Conservation (phyloP, 257 asterid species). For the Scutellaria galericulata region DNA sequence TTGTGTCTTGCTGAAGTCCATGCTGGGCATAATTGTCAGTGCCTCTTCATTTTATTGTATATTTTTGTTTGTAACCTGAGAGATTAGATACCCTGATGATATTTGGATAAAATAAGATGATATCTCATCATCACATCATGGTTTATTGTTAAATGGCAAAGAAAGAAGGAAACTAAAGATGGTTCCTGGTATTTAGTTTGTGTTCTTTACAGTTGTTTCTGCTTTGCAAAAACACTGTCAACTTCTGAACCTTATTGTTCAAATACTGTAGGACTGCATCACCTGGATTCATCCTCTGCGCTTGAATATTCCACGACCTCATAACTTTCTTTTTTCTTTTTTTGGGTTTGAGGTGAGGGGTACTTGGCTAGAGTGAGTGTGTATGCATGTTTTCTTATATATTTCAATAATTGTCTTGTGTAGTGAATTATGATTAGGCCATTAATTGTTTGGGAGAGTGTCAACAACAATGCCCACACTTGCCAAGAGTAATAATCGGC, state of each 20-base stretch:
- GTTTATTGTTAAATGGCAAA: not conserved
- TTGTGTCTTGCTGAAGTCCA: conserved; percentile 14
- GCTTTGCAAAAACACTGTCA: conserved; percentile 1
- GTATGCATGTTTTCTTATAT: not conserved
- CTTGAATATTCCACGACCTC: too few species aligned
- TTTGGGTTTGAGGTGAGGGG: not conserved
- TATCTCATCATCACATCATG: not conserved
- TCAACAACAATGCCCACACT: conserved; percentile 69
- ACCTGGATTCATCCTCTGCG: too few species aligned
- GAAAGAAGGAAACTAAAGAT: not conserved
- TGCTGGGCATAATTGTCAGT: not conserved
- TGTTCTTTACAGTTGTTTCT: conserved; percentile 3
- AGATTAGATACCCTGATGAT: not conserved
- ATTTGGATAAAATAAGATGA: not conserved
- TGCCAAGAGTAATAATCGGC: conserved; percentile 52
- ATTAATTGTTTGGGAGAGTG: conserved; percentile 39
- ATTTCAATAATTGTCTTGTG: conserved; percentile 31
- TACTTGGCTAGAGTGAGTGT: not conserved
- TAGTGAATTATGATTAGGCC: conserved; percentile 39
- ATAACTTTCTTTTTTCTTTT: too few species aligned
- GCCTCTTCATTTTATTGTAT: not conserved
- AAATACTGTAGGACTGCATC: not conserved
- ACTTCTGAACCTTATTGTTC: not conserved
- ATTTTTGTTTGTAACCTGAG: not conserved
- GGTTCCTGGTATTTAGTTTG: not conserved